phyloP scores from a whole-genome alignment of 768 basidiomycete genomes.

The Collybia sp. region DNA sequence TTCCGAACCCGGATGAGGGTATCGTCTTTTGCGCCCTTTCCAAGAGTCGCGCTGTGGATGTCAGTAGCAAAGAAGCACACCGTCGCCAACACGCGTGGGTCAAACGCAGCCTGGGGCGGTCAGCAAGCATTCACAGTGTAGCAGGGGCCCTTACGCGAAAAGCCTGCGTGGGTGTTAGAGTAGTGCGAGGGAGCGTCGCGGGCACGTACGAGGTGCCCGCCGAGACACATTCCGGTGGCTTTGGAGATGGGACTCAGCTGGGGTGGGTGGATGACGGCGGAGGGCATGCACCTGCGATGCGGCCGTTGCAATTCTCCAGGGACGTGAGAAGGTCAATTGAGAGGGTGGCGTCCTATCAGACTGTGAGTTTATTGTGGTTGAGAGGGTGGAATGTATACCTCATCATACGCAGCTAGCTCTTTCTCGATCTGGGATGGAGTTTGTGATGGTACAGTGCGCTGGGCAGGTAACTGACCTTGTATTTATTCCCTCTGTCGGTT shows the following conservation, averaged over 20 bases:
- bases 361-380: background rate
- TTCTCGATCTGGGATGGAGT: slow-evolving; percentile 71
- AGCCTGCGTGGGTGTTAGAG: slow-evolving; percentile 21
- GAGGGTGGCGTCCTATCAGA: slow-evolving; percentile 66
- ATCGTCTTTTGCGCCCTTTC: slow-evolving; percentile 81
- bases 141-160: slow-evolving; percentile 28
- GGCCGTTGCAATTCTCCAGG: slow-evolving; percentile 82
- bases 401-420: slow-evolving; percentile 81
- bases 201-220: slow-evolving; percentile 70
- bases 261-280: slow-evolving; percentile 4
- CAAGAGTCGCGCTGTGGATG: slow-evolving; percentile 83
- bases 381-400: slow-evolving; percentile 39
- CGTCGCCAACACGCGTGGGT: slow-evolving; percentile 73
- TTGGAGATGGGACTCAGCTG: slow-evolving; percentile 1
- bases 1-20: slow-evolving; percentile 67
- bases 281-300: slow-evolving; percentile 72
- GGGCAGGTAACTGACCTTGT: slow-evolving; percentile 55
- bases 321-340: slow-evolving; percentile 71
- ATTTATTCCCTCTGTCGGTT: slow-evolving; percentile 88
- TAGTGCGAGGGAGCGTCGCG: background rate
- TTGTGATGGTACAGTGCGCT: background rate
- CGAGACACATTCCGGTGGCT: slow-evolving; percentile 91
- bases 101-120: slow-evolving; percentile 72
- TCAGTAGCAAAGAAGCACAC: slow-evolving; percentile 97
- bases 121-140: background rate